Conservation (phyloP, 2,329 filamentous ascomycete genomes). For the Trichoderma sp. region DNA sequence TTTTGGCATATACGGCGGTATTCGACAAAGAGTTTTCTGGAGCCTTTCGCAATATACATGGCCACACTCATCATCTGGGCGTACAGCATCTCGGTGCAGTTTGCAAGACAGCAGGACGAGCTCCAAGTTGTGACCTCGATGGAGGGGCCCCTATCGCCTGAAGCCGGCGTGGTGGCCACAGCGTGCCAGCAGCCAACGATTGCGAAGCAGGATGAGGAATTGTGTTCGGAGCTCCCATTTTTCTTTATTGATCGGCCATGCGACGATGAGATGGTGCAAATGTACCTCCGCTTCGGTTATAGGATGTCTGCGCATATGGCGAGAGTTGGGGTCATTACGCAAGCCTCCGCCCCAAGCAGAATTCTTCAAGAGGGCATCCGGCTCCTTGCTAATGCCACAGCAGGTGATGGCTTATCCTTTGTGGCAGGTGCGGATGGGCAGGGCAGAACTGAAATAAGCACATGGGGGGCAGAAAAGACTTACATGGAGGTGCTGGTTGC, state of each 20-base stretch:
- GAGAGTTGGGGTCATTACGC: background rate
- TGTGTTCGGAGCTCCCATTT: background rate
- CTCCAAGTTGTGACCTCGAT: background rate
- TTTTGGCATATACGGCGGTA: background rate
- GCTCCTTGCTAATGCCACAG: background rate
- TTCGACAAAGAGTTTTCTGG: background rate
- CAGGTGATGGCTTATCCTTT: background rate
- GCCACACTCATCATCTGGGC: background rate
- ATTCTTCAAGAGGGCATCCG: background rate
- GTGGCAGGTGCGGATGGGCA: background rate
- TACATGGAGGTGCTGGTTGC: background rate
- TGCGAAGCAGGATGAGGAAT: background rate
- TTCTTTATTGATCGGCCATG: background rate
- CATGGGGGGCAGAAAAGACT: background rate
- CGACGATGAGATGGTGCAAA: background rate
- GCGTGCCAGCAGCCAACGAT: background rate
- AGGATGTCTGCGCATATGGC: background rate
- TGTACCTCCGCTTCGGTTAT: background rate
- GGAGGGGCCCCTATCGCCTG: background rate
- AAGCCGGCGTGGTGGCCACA: background rate
- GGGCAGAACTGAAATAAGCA: background rate
- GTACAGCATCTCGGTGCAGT: background rate
- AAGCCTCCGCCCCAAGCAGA: background rate
- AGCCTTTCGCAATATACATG: background rate
- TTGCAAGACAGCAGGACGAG: background rate